Evolutionary conservation across 1,139 yeast genomes (phyloP), one percentile per base, ranked within the genome.

Genomic region (Lodderomyces pseudojiufengensis): DNA sequence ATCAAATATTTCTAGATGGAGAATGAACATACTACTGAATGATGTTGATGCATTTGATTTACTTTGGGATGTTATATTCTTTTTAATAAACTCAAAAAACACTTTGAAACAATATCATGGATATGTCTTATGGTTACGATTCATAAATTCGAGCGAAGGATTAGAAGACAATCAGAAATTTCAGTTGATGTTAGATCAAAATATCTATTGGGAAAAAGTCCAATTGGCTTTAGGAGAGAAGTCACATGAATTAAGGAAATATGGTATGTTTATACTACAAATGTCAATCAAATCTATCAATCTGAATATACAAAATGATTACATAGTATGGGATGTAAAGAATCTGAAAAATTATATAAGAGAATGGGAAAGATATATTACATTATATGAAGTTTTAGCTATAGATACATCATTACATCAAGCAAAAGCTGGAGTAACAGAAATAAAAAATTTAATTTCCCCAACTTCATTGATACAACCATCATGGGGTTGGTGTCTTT

Each of bases 401-500:
- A 73, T 88, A 32, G 97, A 88, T 54, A 81, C 95, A 0, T 84
- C 96, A 0, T 63, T 85, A 49, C 90, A 88, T 50, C 97, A 88
- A 57, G 80, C 92, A 0, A 81, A 81, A 47, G 96, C 88, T 9
- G 94, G 95, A 0, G 59, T 76, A 2, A 60, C 61, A 6, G 95
- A 86, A 50, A 73, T 88, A 28, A 57, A 79, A 4, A 62, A 61
- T 2, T 57, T 86, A 16, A 66, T 86, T 28, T 64, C 80, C 0
- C 72, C 77, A 2, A 47, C 54, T 1, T 70, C 79, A 0, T 57
- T 70, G 13, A 66, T 82, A 26, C 74, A 78, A 38, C 80, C 90
- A 0, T 65, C 76, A 0, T 88, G 96, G 95, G 83, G 85, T 0
- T 64, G 84, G 44, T 70, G 84, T 7, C 61, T 88, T 14, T 63